Percentiles rank a stretch among this genome's conserved stretches.
These are phyloP conservation scores for Leccinum variicolor DNA, from an alignment of 768 basidiomycete species.

Conservation along the genomic window DNA sequence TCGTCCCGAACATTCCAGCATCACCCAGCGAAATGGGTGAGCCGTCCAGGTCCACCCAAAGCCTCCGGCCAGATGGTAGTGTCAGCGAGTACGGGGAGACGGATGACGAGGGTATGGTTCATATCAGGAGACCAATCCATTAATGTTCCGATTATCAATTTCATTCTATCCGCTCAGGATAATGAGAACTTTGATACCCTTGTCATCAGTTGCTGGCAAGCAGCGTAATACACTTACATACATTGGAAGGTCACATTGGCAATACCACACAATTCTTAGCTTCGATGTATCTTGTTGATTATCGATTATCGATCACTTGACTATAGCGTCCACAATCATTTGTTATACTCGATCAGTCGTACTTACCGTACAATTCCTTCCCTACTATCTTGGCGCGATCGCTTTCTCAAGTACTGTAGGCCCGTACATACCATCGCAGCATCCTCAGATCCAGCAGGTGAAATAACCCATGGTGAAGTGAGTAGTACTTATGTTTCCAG, in stretches of 20 bases:
- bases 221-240: slow-evolving; percentile 17
- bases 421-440: not conserved
- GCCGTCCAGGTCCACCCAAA: slow-evolving; percentile 27
- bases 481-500: not conserved
- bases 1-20: slow-evolving; percentile 29
- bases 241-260: slow-evolving; percentile 5
- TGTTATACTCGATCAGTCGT: not conserved
- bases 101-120: slow-evolving; percentile 82
- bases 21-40: slow-evolving; percentile 26
- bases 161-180: slow-evolving; percentile 1
- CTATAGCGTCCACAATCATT: not conserved
- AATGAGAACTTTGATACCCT: slow-evolving; percentile 23
- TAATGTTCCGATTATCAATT: slow-evolving; percentile 12
- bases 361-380: not conserved
- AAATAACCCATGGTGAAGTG: not conserved
- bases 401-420: not conserved
- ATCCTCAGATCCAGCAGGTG: not conserved
- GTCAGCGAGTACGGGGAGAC: slow-evolving; percentile 75
- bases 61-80: slow-evolving; percentile 45
- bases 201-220: slow-evolving; percentile 10
- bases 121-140: slow-evolving; percentile 58
- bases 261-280: slow-evolving; percentile 4
- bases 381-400: not conserved
- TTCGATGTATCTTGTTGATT: not conserved
- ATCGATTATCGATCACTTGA: not conserved